A percentile compares a stretch with the other conserved stretches of the same genome.
phyloP scores from a whole-genome alignment of 2,329 filamentous ascomycete genomes.

The Tolypocladium sp. region DNA sequence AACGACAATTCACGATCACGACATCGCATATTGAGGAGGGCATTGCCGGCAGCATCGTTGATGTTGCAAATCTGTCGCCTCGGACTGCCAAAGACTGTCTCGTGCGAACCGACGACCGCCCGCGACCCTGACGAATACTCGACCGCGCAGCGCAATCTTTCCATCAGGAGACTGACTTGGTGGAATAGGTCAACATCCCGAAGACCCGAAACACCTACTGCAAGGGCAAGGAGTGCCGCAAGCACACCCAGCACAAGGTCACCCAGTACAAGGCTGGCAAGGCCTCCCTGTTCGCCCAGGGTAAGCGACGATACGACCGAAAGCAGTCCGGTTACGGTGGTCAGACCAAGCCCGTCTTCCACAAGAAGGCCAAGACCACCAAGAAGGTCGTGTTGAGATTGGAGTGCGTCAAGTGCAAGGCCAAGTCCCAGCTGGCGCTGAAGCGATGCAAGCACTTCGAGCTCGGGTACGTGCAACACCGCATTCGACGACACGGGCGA shows the following conservation, averaged over 20 bases:
- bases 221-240: slow-evolving; percentile 91
- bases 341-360: slow-evolving; percentile 99
- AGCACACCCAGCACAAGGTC: slow-evolving; percentile 87
- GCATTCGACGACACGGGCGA: neutral
- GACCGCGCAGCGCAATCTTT: neutral
- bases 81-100: slow-evolving; percentile 7
- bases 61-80: neutral
- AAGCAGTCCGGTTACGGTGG: slow-evolving; percentile 99
- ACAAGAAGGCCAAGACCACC: slow-evolving; percentile 99
- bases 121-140: slow-evolving; percentile 2
- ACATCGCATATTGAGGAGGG: neutral
- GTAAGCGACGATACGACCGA: slow-evolving; percentile 99
- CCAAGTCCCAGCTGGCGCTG: slow-evolving; percentile 92
- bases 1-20: neutral
- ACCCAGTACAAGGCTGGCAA: slow-evolving; percentile 97
- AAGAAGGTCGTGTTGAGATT: slow-evolving; percentile 99
- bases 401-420: slow-evolving; percentile 97
- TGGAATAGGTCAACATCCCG: slow-evolving; percentile 82
- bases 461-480: slow-evolving; percentile 66
- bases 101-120: slow-evolving; percentile 6
- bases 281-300: slow-evolving; percentile 93
- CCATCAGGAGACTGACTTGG: slow-evolving; percentile 18
- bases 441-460: slow-evolving; percentile 99
- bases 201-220: slow-evolving; percentile 97
- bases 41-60: neutral